Base-by-base conservation (phyloP, 129 eudicot species). In the Lactuca saligna region DNA sequence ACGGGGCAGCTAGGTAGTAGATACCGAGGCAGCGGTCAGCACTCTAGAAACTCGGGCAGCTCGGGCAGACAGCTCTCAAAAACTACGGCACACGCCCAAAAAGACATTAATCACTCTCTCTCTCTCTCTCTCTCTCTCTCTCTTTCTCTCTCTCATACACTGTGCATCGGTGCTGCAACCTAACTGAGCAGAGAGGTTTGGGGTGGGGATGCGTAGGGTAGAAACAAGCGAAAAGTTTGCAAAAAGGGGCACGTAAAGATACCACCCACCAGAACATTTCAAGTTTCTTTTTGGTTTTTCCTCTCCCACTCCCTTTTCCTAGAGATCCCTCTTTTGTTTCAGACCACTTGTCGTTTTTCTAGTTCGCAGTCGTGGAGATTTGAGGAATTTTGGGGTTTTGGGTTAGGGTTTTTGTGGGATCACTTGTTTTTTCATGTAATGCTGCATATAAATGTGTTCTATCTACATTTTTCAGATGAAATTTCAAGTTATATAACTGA, bases 1-100 rank as follows among this genome's bases (percentile, higher is more conserved):
- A 38, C 38, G 17, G 38, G 63, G 37, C 7, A 55, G 54, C 20
- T 15, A 29, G 50, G 61, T 41, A 69, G 51, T 10, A 46, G n/a
- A 46, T 46, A 46, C 76, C 83, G 63, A 63, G 20, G 78, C 70
- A 66, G 76, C 73, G 73, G 82, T 77, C 70, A 70, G 79, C 54
- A 42, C 13, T 54, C 37, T 15, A 71, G 29, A 29, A 16, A 69
- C 57, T 66, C 78, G 88, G 85, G 78, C 85, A 79, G 79, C 7
- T 55, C 69, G 85, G 82, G 72, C 82, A 76, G 80, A 58, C 80
- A 80, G 55, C 79, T 73, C 79, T 79, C 81, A 72, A 17, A 63
- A 69, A 63, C 70, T 63, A 58, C 80, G 61, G 75, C 84, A 77
- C 90, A 78, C 83, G 84, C 87, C 74, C 83, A 69, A 75, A 85